A percentile compares a stretch with the other conserved stretches of the same genome.
These are phyloP conservation scores for Puccinia coronata DNA, from an alignment of 1,284 basidiomycete genomes.

Conservation along the genomic window DNA sequence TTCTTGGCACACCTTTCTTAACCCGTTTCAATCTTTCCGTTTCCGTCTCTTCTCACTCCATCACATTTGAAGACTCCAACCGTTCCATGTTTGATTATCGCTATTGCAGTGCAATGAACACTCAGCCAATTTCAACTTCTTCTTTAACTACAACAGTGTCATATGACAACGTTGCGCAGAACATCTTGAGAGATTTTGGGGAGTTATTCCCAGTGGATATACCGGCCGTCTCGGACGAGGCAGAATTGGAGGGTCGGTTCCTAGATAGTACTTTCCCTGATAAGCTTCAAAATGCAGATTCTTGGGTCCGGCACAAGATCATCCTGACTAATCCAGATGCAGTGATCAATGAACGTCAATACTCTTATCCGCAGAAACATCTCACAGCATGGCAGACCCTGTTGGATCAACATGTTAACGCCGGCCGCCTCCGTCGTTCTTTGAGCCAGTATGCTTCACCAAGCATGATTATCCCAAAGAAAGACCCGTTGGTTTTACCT, in stretches of 20 bases:
- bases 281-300: background rate
- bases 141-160: background rate
- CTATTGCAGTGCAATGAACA: background rate
- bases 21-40: background rate
- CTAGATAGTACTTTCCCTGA: background rate
- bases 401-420: background rate
- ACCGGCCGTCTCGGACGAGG: too few species aligned
- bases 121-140: too few species aligned
- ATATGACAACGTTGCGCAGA: background rate
- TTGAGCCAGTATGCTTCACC: background rate
- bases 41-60: background rate
- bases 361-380: conserved; percentile 16
- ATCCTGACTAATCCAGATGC: too few species aligned
- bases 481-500: background rate
- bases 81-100: background rate
- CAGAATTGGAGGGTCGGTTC: background rate
- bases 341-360: conserved; percentile 19
- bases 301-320: too few species aligned
- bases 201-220: background rate
- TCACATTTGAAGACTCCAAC: background rate
- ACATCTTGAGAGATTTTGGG: background rate
- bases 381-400: background rate
- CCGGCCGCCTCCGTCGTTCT: background rate
- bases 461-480: conserved; percentile 29
- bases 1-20: too few species aligned